Percentiles rank a stretch among this genome's conserved stretches.
Conservation (phyloP, 192 early-diverging fungal genomes). For the Jimgerdemannia lactiflua region DNA sequence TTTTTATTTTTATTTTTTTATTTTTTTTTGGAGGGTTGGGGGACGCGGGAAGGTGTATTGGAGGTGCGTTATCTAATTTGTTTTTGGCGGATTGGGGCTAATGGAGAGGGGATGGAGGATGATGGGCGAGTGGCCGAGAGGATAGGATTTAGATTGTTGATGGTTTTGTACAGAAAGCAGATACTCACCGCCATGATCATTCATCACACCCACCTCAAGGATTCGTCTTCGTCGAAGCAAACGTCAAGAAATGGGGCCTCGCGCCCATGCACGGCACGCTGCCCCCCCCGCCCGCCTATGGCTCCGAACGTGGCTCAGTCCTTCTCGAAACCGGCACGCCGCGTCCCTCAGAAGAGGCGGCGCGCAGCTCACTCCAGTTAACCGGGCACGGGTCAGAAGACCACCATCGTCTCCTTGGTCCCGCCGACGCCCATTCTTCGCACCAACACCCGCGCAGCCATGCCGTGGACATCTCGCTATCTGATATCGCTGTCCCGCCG, state of each 20-base stretch:
- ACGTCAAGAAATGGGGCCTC: conserved; percentile 82
- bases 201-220: conserved; percentile 19
- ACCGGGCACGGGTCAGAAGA: background rate
- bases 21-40: background rate
- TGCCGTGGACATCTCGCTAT: background rate
- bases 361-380: background rate
- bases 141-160: too few relatives aligned
- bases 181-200: too few relatives aligned
- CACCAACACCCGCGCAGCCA: background rate
- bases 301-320: conserved; percentile 66
- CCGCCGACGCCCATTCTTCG: background rate
- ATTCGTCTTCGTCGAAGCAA: conserved; percentile 84
- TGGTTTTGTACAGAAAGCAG: too few relatives aligned
- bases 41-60: background rate
- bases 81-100: too few relatives aligned
- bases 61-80: too few relatives aligned
- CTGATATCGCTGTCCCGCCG: background rate
- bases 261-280: conserved; percentile 69
- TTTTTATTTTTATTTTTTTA: background rate
- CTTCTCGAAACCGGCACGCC: conserved; percentile 39
- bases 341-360: background rate
- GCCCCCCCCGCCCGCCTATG: conserved; percentile 75
- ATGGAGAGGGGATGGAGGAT: too few relatives aligned
- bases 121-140: too few relatives aligned
- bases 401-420: background rate